Conservation (phyloP, 345 rosid genomes). For the Lumnitzera racemosa region DNA sequence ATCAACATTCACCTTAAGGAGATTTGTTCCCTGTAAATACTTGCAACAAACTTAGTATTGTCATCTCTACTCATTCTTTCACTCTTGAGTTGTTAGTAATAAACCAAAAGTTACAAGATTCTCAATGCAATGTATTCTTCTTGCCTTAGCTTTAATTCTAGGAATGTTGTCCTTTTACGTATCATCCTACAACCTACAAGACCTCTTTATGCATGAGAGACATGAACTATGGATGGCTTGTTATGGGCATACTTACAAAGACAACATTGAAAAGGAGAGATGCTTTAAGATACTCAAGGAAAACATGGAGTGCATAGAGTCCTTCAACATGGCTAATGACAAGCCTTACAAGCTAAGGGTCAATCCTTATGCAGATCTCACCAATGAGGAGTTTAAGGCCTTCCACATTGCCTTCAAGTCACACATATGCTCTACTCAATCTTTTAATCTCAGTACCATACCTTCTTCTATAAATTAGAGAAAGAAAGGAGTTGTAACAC, state of each 20-base stretch:
- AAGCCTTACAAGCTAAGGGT: slow-evolving; percentile 31
- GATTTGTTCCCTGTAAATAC: no score
- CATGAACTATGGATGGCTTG: slow-evolving; percentile 30
- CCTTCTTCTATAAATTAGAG: slow-evolving; percentile 39
- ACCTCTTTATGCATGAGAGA: slow-evolving; percentile 10
- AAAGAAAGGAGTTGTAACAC: slow-evolving; percentile 37
- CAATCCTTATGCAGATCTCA: slow-evolving; percentile 38
- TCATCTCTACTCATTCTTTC: no score
- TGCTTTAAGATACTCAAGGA: slow-evolving; percentile 22
- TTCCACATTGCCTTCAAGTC: slow-evolving; percentile 27
- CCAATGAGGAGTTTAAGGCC: slow-evolving; percentile 35
- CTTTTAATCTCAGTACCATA: slow-evolving; percentile 19
- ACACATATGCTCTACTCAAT: neutral
- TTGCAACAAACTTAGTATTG: no score
- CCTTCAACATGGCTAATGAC: slow-evolving; percentile 16
- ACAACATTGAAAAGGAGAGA: slow-evolving; percentile 13
- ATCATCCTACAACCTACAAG: slow-evolving; percentile 8
- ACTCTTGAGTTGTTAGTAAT: no score
- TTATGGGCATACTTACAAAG: slow-evolving; percentile 12
- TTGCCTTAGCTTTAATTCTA: slow-evolving; percentile 5
- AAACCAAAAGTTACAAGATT: no score
- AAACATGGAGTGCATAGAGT: slow-evolving; percentile 13
- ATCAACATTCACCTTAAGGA: no score
- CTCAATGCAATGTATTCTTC: no score
- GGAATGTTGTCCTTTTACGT: slow-evolving; percentile 8